These are phyloP conservation scores for Xylaria sp. DNA, from an alignment of 2,329 filamentous ascomycete species.

Conservation along the genomic window DNA sequence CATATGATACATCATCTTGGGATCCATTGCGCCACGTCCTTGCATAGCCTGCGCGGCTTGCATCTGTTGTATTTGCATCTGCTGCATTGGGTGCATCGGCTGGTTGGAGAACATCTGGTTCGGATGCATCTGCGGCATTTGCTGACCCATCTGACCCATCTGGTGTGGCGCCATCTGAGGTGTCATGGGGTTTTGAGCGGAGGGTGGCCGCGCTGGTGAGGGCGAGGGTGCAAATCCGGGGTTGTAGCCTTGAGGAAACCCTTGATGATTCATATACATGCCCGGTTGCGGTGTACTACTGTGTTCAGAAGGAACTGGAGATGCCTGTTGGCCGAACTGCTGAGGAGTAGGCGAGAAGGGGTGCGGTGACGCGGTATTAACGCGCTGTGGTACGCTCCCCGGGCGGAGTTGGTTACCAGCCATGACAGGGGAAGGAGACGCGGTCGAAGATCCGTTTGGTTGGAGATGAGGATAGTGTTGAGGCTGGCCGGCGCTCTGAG, in stretches of 20 bases:
- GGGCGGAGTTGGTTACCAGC: conserved; percentile 76
- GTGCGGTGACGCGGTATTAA: conserved; percentile 92
- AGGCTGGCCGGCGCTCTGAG: conserved; percentile 71
- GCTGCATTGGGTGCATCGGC: conserved; percentile 60
- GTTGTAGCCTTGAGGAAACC: conserved; percentile 68
- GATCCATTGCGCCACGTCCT: conserved; percentile 69
- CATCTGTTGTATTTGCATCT: conserved; percentile 60
- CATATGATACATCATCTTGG: conserved; percentile 84
- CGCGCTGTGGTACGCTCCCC: conserved; percentile 78
- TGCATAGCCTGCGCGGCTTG: conserved; percentile 51
- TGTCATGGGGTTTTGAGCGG: conserved; percentile 64
- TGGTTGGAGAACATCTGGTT: conserved; percentile 52
- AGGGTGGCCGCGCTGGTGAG: conserved; percentile 65
- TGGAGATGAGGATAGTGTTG: conserved; percentile 85
- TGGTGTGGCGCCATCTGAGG: conserved; percentile 67
- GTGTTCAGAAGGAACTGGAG: conserved; percentile 81
- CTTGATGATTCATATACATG: conserved; percentile 70
- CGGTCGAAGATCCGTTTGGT: conserved; percentile 81
- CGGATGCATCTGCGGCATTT: conserved; percentile 53
- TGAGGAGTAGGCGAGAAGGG: conserved; percentile 83
- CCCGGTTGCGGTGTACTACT: conserved; percentile 78
- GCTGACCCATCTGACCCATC: conserved; percentile 51
- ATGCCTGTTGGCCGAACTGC: conserved; percentile 77
- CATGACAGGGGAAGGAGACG: conserved; percentile 94
- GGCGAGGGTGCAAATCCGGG: conserved; percentile 68